These are phyloP conservation scores for Cercospora sp. DNA, from an alignment of 2,329 filamentous ascomycete species.

Conservation along the genomic window DNA sequence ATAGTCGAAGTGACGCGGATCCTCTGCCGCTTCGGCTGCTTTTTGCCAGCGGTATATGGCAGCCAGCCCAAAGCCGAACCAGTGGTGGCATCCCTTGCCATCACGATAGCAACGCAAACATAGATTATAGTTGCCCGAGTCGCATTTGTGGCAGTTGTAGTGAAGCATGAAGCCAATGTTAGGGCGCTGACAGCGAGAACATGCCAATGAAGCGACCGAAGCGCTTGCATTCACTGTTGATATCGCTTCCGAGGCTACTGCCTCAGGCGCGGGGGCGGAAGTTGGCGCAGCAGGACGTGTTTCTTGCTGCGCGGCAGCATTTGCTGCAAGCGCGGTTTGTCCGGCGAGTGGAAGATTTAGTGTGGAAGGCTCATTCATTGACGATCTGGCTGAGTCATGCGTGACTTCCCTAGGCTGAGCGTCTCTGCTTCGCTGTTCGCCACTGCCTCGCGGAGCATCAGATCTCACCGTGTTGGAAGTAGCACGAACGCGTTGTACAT, in stretches of 20 bases:
- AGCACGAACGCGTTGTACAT: conserved; percentile 25
- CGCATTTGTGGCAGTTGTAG: conserved; percentile 75
- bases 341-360: neutral
- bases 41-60: conserved; percentile 55
- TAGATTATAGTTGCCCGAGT: conserved; percentile 71
- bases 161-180: conserved; percentile 85
- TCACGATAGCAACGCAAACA: conserved; percentile 78
- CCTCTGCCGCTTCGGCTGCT: conserved; percentile 39
- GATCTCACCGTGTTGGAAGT: conserved; percentile 19
- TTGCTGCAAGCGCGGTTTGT: conserved; percentile 16
- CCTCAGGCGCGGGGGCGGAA: conserved; percentile 35
- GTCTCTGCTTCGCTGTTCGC: conserved; percentile 14
- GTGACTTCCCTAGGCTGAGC: conserved; percentile 4
- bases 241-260: conserved; percentile 42
- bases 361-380: neutral
- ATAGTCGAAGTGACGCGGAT: conserved; percentile 47
- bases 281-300: conserved; percentile 27
- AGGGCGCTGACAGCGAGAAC: conserved; percentile 66
- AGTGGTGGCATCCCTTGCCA: conserved; percentile 76
- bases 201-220: conserved; percentile 57
- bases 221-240: conserved; percentile 48
- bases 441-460: neutral
- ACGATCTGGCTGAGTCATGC: conserved; percentile 9
- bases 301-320: conserved; percentile 19
- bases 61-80: conserved; percentile 80